These are phyloP conservation scores for Elongisporangium prolatum DNA, from an alignment of 352 stramenopile species.

Conservation along the genomic window DNA sequence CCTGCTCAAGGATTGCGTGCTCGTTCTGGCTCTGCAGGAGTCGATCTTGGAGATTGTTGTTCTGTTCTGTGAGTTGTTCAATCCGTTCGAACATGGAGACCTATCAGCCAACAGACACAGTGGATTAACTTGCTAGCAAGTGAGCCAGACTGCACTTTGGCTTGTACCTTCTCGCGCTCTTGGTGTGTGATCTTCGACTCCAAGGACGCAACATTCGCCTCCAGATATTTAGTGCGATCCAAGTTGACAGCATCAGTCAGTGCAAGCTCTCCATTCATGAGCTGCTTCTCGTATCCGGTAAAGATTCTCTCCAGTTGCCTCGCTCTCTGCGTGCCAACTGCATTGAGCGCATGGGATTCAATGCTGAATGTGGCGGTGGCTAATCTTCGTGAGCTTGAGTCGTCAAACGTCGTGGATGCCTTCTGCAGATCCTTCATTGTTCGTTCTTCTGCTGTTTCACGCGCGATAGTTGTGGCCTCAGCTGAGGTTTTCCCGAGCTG, in stretches of 20 bases:
- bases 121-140: background rate
- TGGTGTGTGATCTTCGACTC: constrained; percentile 26
- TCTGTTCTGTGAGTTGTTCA: constrained; percentile 20
- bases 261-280: constrained; percentile 41
- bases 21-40: constrained; percentile 14
- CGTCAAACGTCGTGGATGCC: constrained; percentile 11
- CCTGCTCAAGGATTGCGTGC: constrained; percentile 4
- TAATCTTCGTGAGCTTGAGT: background rate
- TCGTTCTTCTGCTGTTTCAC: constrained; percentile 30
- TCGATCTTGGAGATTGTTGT: constrained; percentile 13
- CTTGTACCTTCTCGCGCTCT: constrained; percentile 27
- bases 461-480: constrained; percentile 7
- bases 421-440: constrained; percentile 44
- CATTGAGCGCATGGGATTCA: constrained; percentile 36
- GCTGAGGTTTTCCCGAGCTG: constrained; percentile 10
- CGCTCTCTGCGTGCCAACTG: constrained; percentile 33
- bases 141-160: background rate
- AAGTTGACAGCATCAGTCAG: constrained; percentile 47
- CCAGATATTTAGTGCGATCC: background rate
- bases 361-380: constrained; percentile 1
- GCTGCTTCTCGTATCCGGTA: constrained; percentile 39
- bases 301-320: constrained; percentile 38
- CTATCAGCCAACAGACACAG: constrained; percentile 2
- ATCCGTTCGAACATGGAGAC: constrained; percentile 17
- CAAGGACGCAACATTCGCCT: constrained; percentile 24